Conservation (phyloP, 768 basidiomycete genomes). For the Mycena filopes region DNA sequence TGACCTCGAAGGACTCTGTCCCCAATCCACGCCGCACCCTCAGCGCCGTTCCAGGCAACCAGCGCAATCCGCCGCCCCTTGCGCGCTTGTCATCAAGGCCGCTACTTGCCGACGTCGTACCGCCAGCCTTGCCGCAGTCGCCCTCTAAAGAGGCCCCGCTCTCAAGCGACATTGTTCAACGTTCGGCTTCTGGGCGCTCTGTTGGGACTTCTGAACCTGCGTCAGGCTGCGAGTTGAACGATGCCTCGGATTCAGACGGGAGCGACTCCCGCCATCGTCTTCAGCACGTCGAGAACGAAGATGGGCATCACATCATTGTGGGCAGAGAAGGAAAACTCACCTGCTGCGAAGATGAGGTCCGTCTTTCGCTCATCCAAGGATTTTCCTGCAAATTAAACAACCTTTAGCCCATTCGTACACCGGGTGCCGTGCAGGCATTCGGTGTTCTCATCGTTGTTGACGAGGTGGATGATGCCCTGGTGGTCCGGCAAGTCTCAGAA, state of each 20-base stretch:
- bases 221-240: constrained; percentile 25
- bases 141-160: too few species aligned
- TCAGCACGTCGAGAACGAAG: constrained; percentile 67
- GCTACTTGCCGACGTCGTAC: too few species aligned
- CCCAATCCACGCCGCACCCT: constrained; percentile 37
- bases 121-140: too few species aligned
- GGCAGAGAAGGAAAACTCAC: constrained; percentile 76
- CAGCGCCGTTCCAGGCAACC: constrained; percentile 4
- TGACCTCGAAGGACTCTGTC: constrained; percentile 37
- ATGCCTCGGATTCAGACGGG: constrained; percentile 33
- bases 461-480: constrained; percentile 63
- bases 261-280: constrained; percentile 63
- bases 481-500: constrained; percentile 85
- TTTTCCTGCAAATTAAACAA: background rate
- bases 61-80: constrained; percentile 29
- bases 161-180: too few species aligned
- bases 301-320: constrained; percentile 77
- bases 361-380: constrained; percentile 13
- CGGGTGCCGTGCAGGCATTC: constrained; percentile 85
- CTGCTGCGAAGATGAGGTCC: constrained; percentile 82
- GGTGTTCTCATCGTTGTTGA: constrained; percentile 81
- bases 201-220: too few species aligned
- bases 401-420: constrained; percentile 78
- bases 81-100: too few species aligned
- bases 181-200: too few species aligned